Percentiles rank a stretch among this genome's conserved stretches.
Conservation (phyloP, 257 asterid species). For the Nicotiana tomentosiformis region DNA sequence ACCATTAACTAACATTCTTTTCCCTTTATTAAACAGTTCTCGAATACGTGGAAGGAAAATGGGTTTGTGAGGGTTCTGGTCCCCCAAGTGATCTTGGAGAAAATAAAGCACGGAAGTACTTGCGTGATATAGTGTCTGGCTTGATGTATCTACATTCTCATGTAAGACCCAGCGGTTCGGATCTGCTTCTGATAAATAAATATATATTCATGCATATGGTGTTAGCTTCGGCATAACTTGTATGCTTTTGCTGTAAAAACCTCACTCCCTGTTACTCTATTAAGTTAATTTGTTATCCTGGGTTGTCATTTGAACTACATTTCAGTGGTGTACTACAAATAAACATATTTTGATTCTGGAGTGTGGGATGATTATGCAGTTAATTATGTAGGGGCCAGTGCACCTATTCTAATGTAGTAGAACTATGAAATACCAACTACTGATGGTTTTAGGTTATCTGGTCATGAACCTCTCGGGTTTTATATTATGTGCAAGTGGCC, state of each 20-base stretch:
- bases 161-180: slow-evolving; percentile 33
- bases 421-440: not conserved
- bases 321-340: not conserved
- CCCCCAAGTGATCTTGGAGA: slow-evolving; percentile 73
- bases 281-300: not conserved
- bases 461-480: too few relatives aligned
- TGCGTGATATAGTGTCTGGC: slow-evolving; percentile 86
- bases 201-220: not conserved
- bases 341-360: not conserved
- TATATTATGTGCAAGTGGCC: too few relatives aligned
- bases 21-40: slow-evolving; percentile 49
- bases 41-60: slow-evolving; percentile 88
- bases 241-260: not conserved
- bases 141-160: slow-evolving; percentile 97
- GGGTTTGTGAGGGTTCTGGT: slow-evolving; percentile 87
- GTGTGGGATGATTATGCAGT: not conserved
- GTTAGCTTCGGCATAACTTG: not conserved
- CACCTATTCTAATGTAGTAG: not conserved
- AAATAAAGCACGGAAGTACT: slow-evolving; percentile 58
- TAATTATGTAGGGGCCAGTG: not conserved
- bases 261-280: not conserved
- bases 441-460: too few relatives aligned
- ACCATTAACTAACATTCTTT: not conserved
- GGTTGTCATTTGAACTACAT: not conserved
- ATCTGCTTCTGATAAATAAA: not conserved